Evolutionary conservation across 2,329 filamentous ascomycete species (phyloP).

Genomic region (Calonectria pseudoturangicola): DNA sequence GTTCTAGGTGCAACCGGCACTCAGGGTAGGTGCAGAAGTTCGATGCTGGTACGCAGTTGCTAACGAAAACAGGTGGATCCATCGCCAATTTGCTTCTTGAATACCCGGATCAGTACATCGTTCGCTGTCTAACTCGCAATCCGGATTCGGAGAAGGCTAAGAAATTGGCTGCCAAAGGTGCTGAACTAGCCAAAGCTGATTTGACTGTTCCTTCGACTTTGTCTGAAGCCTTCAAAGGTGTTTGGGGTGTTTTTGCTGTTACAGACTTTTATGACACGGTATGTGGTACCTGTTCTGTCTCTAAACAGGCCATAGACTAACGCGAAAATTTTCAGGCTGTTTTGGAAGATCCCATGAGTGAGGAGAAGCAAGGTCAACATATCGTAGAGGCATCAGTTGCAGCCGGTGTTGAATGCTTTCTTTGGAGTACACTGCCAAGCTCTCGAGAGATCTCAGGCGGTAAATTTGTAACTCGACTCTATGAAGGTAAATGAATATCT

Average conservation of each 20-base stretch:
- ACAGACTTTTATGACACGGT: slow-evolving; percentile 21
- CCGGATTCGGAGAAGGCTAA: slow-evolving; percentile 5
- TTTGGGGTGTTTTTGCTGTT: slow-evolving; percentile 9
- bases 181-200: slow-evolving; percentile 1
- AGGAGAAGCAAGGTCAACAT: slow-evolving; percentile 15
- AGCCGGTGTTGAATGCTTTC: slow-evolving; percentile 10
- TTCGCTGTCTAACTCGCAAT: slow-evolving; percentile 10
- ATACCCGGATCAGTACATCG: background rate
- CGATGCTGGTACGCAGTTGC: background rate
- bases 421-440: slow-evolving; percentile 14
- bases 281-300: background rate
- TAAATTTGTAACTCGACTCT: background rate
- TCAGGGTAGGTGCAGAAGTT: background rate
- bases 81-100: slow-evolving; percentile 9
- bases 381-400: background rate
- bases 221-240: background rate
- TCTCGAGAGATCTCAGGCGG: slow-evolving; percentile 2
- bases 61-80: background rate
- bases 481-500: background rate
- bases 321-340: background rate
- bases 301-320: background rate
- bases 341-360: slow-evolving; percentile 10
- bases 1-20: slow-evolving; percentile 21
- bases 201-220: background rate
- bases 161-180: background rate